These are phyloP conservation scores for Coelastrella sp. DNA, from an alignment of 139 green algal genomes.

Conservation along the genomic window DNA sequence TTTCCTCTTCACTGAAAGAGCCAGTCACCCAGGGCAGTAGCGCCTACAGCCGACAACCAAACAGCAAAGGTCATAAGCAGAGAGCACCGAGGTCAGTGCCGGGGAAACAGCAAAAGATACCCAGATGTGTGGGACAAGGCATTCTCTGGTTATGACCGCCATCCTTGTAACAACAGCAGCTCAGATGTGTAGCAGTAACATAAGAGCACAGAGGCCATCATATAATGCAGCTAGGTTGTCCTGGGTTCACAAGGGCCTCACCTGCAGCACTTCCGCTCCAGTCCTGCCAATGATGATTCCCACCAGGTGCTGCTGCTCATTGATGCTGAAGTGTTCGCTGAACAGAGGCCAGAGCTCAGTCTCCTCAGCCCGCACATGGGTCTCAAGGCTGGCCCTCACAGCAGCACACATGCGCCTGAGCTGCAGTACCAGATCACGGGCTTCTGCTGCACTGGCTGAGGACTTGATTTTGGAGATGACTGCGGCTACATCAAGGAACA, in stretches of 20 bases:
- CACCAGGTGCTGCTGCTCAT: constrained; percentile 96
- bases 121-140: too few species aligned
- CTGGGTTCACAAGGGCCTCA: too few species aligned
- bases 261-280: constrained; percentile 93
- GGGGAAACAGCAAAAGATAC: too few species aligned
- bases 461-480: constrained; percentile 1
- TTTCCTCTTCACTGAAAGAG: constrained; percentile 82
- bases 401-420: constrained; percentile 86
- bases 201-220: too few species aligned
- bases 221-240: too few species aligned
- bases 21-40: constrained; percentile 96
- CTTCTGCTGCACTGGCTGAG: constrained; percentile 36
- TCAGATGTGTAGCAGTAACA: too few species aligned
- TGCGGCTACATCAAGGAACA: constrained; percentile 45
- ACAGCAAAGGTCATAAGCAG: not conserved
- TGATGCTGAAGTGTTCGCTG: constrained; percentile 84
- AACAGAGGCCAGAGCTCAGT: constrained; percentile 98
- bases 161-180: too few species aligned
- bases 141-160: too few species aligned
- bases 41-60: constrained; percentile 46
- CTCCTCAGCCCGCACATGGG: constrained; percentile 83
- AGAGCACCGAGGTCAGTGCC: too few species aligned
- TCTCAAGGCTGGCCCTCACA: constrained; percentile 56
- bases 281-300: constrained; percentile 92
- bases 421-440: constrained; percentile 55